A percentile compares a stretch with the other conserved stretches of the same genome.
These are phyloP conservation scores for Xerocomellus amylosporus DNA, from an alignment of 768 basidiomycete genomes.

Conservation along the genomic window DNA sequence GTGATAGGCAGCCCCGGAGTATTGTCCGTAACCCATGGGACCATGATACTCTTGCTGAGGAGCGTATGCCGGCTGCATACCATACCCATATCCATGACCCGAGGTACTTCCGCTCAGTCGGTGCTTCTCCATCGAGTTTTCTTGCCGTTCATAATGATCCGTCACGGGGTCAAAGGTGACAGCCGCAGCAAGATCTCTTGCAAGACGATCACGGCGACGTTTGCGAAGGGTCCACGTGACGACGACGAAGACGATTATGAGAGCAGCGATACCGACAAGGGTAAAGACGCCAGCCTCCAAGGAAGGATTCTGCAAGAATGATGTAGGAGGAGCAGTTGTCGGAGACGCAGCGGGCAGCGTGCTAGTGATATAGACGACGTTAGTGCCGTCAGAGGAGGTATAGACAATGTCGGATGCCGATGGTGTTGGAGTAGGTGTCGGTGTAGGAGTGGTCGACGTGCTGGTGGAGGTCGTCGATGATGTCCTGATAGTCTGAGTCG, in stretches of 20 bases:
- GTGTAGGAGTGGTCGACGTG: slow-evolving; percentile 7
- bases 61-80: slow-evolving; percentile 18
- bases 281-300: slow-evolving; percentile 59
- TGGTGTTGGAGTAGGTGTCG: slow-evolving; percentile 21
- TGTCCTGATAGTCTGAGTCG: slow-evolving; percentile 4
- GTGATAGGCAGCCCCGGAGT: slow-evolving; percentile 9
- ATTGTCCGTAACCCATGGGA: slow-evolving; percentile 22
- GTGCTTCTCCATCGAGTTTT: slow-evolving; percentile 18
- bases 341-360: slow-evolving; percentile 28
- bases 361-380: slow-evolving; percentile 32
- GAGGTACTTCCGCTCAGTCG: slow-evolving; percentile 26
- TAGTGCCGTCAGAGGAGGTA: slow-evolving; percentile 25
- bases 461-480: slow-evolving; percentile 14
- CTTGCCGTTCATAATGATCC: slow-evolving; percentile 27
- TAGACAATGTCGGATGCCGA: slow-evolving; percentile 15
- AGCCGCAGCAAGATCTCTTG: slow-evolving; percentile 39
- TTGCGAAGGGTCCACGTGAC: slow-evolving; percentile 50
- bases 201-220: slow-evolving; percentile 40
- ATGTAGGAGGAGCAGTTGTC: slow-evolving; percentile 20
- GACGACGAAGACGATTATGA: slow-evolving; percentile 44
- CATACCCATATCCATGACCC: slow-evolving; percentile 21
- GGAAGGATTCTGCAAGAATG: slow-evolving; percentile 66
- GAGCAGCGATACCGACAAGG: slow-evolving; percentile 46
- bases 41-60: slow-evolving; percentile 21
- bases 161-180: slow-evolving; percentile 49